Evolutionary conservation across 176 grass and related monocot species (phyloP).

Genomic region (Avena sativa): DNA sequence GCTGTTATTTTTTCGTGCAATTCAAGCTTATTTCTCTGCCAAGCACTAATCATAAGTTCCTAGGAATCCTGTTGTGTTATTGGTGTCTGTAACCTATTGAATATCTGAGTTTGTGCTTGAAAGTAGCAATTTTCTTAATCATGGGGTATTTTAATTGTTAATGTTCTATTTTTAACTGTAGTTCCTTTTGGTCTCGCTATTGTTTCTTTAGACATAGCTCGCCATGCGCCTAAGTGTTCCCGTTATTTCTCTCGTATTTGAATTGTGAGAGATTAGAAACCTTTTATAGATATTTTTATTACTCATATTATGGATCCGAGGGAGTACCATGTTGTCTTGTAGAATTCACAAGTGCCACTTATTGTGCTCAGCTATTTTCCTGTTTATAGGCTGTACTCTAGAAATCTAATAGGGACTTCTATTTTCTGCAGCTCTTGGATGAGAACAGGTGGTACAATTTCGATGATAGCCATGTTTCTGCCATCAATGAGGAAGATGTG

Average conservation of each 20-base stretch:
- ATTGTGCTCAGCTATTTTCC: background rate
- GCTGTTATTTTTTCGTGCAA: background rate
- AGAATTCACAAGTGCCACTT: background rate
- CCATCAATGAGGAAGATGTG: conserved; percentile 91
- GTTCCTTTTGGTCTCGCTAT: background rate
- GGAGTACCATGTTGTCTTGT: no score
- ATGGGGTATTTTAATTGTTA: background rate
- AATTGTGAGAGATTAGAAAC: conserved; percentile 23
- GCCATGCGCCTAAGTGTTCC: background rate
- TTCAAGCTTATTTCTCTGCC: background rate
- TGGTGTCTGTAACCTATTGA: conserved; percentile 15
- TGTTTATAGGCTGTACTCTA: background rate
- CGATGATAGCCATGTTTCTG: conserved; percentile 91
- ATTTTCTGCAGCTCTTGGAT: conserved; percentile 80
- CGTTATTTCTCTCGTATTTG: conserved; percentile 18
- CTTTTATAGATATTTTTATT: background rate
- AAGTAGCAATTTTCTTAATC: conserved; percentile 24
- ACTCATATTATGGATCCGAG: background rate
- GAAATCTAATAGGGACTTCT: conserved; percentile 38
- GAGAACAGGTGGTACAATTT: conserved; percentile 97
- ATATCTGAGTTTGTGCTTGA: background rate
- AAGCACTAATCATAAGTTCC: conserved; percentile 7
- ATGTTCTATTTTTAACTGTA: background rate
- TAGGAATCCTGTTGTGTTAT: background rate
- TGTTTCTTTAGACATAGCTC: background rate